Conservation (phyloP, 1,284 basidiomycete species). For the Ganoderma lingzhi region DNA sequence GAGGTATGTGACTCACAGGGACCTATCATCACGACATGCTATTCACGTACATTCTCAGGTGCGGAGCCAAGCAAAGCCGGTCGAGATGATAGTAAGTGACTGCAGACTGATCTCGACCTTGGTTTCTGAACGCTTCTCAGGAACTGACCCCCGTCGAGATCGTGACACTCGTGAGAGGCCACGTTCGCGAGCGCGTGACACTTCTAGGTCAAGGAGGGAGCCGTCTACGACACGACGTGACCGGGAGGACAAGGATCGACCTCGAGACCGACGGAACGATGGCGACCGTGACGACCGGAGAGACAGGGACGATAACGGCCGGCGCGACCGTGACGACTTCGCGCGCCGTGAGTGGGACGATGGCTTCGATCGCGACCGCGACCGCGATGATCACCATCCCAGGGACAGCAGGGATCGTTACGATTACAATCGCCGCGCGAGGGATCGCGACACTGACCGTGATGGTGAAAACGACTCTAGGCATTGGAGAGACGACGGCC, state of each 20-base stretch:
- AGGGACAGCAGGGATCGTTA: slow-evolving; percentile 48
- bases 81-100: slow-evolving; percentile 67
- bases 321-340: slow-evolving; percentile 46
- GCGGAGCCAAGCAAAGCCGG: slow-evolving; percentile 57
- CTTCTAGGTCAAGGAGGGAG: slow-evolving; percentile 66
- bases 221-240: slow-evolving; percentile 57
- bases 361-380: slow-evolving; percentile 37
- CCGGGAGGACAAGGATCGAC: slow-evolving; percentile 50
- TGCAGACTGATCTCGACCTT: background rate
- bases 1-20: slow-evolving; percentile 56
- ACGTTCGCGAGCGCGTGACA: slow-evolving; percentile 66
- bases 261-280: slow-evolving; percentile 46
- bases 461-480: slow-evolving; percentile 70
- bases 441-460: slow-evolving; percentile 43
- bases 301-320: slow-evolving; percentile 40
- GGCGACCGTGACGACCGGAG: slow-evolving; percentile 42
- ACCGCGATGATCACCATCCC: slow-evolving; percentile 45
- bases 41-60: slow-evolving; percentile 41
- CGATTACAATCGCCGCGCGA: slow-evolving; percentile 47
- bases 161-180: slow-evolving; percentile 66
- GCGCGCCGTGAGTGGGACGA: slow-evolving; percentile 38
- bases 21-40: background rate
- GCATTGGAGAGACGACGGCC: slow-evolving; percentile 83
- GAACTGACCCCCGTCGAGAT: slow-evolving; percentile 61
- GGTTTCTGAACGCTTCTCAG: slow-evolving; percentile 37